phyloP scores from a whole-genome alignment of 2,329 filamentous ascomycete genomes.

The Blastomyces percursus region DNA sequence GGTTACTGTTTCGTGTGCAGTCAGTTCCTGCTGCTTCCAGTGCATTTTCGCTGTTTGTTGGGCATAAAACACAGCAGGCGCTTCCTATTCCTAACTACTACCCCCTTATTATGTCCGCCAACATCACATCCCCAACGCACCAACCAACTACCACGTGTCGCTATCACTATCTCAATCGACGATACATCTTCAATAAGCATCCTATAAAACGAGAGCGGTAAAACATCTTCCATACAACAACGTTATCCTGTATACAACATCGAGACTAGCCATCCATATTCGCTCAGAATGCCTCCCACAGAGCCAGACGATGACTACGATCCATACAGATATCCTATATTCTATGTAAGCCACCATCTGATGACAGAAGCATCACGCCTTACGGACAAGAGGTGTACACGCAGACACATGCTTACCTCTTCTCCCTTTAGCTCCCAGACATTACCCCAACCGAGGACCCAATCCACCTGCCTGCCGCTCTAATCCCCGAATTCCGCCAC shows the following conservation, averaged over 20 bases:
- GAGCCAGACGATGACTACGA: not conserved
- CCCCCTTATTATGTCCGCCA: not conserved
- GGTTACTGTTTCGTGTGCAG: not conserved
- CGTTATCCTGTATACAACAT: not conserved
- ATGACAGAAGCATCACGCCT: too few relatives aligned
- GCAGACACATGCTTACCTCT: not conserved
- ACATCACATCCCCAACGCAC: not conserved
- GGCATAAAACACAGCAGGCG: not conserved
- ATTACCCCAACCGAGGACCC: not conserved
- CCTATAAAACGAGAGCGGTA: not conserved
- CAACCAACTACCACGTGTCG: not conserved
- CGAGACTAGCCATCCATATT: not conserved
- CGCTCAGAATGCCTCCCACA: not conserved
- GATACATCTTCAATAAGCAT: not conserved
- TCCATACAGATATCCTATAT: not conserved
- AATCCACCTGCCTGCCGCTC: constrained; percentile 2
- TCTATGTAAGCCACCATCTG: not conserved
- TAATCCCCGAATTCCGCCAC: constrained; percentile 10
- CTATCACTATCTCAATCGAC: not conserved
- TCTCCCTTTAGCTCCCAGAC: not conserved
- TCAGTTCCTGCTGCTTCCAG: not conserved
- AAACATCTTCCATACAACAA: not conserved
- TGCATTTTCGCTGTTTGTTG: not conserved
- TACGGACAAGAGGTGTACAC: not conserved
- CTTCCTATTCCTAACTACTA: not conserved